phyloP scores from a whole-genome alignment of 768 basidiomycete species.

The Psilocybe azurescens region DNA sequence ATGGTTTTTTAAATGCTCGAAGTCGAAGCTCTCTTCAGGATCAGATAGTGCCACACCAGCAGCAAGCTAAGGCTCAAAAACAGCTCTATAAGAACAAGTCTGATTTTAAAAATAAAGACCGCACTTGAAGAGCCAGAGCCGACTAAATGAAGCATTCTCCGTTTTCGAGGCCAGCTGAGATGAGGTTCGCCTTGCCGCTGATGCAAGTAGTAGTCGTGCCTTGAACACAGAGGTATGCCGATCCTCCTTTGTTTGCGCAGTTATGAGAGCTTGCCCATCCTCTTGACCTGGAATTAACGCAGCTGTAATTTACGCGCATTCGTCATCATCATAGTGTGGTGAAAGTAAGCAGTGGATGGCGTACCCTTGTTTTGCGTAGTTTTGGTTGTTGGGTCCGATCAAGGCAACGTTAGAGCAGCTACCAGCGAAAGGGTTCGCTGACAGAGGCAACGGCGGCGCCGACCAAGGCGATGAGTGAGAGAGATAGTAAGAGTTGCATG shows the following conservation, averaged over 20 bases:
- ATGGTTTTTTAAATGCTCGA: no score
- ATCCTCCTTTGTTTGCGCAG: conserved; percentile 9
- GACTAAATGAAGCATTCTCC: conserved; percentile 10
- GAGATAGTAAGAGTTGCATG: not conserved
- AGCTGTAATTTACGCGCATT: not conserved
- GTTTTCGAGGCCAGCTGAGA: not conserved
- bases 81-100: no score
- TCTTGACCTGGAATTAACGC: not conserved
- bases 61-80: no score
- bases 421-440: not conserved
- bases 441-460: not conserved
- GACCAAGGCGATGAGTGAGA: not conserved
- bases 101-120: no score
- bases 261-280: conserved; percentile 12
- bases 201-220: conserved; percentile 1
- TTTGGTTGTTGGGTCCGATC: not conserved
- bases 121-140: no score
- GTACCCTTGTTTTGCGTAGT: conserved; percentile 4
- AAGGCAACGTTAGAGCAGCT: conserved; percentile 3
- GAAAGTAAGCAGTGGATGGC: not conserved
- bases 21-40: no score
- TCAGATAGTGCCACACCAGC: no score
- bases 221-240: conserved; percentile 9
- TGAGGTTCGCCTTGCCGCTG: not conserved
- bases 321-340: not conserved